These are phyloP conservation scores for Kingdonia uniflora DNA, from an alignment of 164 flowering plant genomes.

Conservation along the genomic window DNA sequence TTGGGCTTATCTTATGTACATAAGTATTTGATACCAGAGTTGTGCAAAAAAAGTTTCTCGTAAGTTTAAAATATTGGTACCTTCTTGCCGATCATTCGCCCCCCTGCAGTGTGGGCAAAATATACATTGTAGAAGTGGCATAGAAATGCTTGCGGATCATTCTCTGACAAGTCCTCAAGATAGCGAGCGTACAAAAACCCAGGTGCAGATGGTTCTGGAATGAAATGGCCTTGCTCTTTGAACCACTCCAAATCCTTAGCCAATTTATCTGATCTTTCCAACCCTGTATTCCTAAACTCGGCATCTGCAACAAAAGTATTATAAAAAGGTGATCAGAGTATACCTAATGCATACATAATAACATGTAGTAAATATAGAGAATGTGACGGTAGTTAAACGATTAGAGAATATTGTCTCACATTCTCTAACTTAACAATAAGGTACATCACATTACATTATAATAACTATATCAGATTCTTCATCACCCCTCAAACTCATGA, in stretches of 20 bases:
- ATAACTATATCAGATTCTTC: no score
- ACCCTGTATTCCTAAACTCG: constrained; percentile 82
- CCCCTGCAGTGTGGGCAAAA: constrained; percentile 97
- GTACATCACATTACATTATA: no score
- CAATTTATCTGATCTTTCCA: constrained; percentile 73
- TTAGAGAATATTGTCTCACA: no score
- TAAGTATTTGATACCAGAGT: no score
- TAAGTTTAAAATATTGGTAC: constrained; percentile 20
- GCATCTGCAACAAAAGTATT: constrained; percentile 46
- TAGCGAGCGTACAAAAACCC: constrained; percentile 55
- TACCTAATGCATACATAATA: no score
- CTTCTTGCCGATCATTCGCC: constrained; percentile 94
- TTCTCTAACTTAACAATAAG: no score
- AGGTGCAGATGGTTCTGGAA: constrained; percentile 86
- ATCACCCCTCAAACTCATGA: no score
- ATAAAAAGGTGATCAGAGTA: no score
- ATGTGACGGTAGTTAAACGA: no score
- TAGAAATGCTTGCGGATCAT: constrained; percentile 85
- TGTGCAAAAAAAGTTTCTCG: background rate
- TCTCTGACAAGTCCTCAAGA: constrained; percentile 70
- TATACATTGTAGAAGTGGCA: constrained; percentile 94
- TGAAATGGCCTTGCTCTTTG: constrained; percentile 68
- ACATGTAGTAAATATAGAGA: no score
- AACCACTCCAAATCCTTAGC: constrained; percentile 94
- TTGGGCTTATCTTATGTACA: no score